Evolutionary conservation across 192 early-diverging fungal species (phyloP), one percentile per base, ranked within the genome.

Genomic region (Pilaira anomala): DNA sequence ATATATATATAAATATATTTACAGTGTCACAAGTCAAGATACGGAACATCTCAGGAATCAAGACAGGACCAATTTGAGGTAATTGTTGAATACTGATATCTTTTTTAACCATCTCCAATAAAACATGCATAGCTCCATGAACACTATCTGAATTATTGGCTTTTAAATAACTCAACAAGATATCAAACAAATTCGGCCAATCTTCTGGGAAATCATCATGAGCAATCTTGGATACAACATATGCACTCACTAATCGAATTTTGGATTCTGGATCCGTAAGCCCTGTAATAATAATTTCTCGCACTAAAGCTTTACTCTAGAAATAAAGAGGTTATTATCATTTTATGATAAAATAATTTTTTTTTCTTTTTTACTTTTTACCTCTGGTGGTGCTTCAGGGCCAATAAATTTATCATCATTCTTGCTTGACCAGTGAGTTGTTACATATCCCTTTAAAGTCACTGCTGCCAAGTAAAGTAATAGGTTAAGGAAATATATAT

Each of bases 131-230:
- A 13, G 93, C 85, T 48, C 94, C 90, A 67, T 93, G 93, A 18
- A 94, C 88, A 56, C 89, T 86, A 29, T 91, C 78, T 3, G 86
- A 60, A 19, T 77, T 76, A 48, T 82, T 85, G 26, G 79, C 72
- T 49, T 83, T 86, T 55, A 95, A 74, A 57, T 83, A 76, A 11
- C 75, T 76, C 16, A 93, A 75, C 26, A 96, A 78, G 48, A 87
- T 75, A 66, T 88, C 85, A 68, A 97, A 84, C 28, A 98, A 82
- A 52, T 91, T 85, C 13, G 92, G 91, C 96, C 96, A 98, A 24
- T 87, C 77, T 66, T 96, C 94, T 5, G 95, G 94, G 86, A 90
- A 96, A 80, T 98, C 96, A 42, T 89, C 84, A 50, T 87, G 85
- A 0, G 94, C 96, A 68, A 98, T 93, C 69, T 84, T 88, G 16